Evolutionary conservation across 208 protist species (phyloP), one percentile per base, ranked within the genome.

Genomic region (Naegleria lovaniensis): DNA sequence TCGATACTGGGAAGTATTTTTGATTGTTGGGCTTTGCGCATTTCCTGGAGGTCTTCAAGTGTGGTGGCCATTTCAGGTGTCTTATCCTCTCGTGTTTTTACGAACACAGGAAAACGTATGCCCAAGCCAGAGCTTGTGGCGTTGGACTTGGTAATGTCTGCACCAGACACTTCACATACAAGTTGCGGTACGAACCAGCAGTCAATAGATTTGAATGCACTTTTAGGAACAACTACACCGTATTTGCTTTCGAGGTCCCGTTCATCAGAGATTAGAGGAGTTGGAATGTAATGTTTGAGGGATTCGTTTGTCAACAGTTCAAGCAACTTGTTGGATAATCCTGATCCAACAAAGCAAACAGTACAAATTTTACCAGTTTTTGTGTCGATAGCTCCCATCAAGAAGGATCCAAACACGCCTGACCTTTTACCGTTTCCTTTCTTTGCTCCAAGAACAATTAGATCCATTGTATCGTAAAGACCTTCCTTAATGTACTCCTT

Each of bases 141-240:
- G 48, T 39, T 48, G 19, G 98, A 99, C 22, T 99, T 96, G 19
- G 97, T 98, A 22, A 99, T 93, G 93, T 99, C 99, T 0, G 99
- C 98, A 9, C 97, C 98, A 88, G 97, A 95, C 25, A 99, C 95
- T 93, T 99, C 99, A 99, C 99, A 99, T 36, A 99, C 99, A 43
- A 96, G 94, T 85, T 93, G 90, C 51, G 97, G 94, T 29, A 96
- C 93, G 83, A 99, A 98, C 98, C 98, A 99, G 11, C 99, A 97
- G 93, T 99, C 98, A 1, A 97, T 95, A 48, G 92, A 92, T 33
- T 96, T 92, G 16, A 94, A 92, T 13, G 92, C 25, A n/a, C 0
- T 15, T 9, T 79, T 36, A 9, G 67, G 36, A 33, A 79, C 25
- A 2, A 41, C 25, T 33, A 75, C 29, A 13, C 85, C 48, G 93